Evolutionary conservation across 2,329 filamentous ascomycete species (phyloP), one percentile per base, ranked within the genome.

Genomic region (Colletotrichum sp.): DNA sequence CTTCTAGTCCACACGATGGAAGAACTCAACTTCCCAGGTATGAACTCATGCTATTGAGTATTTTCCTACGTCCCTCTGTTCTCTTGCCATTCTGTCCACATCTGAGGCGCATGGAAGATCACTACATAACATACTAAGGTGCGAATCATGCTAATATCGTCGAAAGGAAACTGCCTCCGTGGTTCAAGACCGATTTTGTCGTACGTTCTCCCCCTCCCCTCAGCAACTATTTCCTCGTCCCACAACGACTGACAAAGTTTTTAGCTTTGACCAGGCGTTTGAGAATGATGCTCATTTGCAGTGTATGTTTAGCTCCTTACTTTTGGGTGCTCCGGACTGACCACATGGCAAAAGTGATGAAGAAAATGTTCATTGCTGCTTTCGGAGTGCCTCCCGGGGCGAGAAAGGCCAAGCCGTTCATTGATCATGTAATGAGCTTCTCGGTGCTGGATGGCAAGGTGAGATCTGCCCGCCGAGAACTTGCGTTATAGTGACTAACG

Each of bases 381-480:
- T 99, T 99, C 83, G 96, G 96, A 76, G 97, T 99, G 1, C 97
- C 97, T 3, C 94, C 96, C 81, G 94, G 93, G 27, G 94, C 96
- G 29, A 91, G 95, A 80, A 98, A 98, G 82, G 94, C 95, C 76
- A 99, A 99, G 87, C 97, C 97, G 5, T 99, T 99, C 82, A 90
- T 99, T 78, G 97, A 99, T 84, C 96, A 97, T 81, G 95, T 99
- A 78, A 96, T 99, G 91, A 93, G 93, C 74, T 98, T 99, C 84
- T 98, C 94, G 75, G 88, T 98, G 36, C 95, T 95, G 5, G 96
- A 98, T 82, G 95, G 95, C 82, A 98, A 98, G 88, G 27, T 68
- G n/a, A 52, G 44, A 22, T 52, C 11, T 52, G 44, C n/a, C n/a
- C 44, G 44, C 9, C n/a, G 3, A 52, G n/a, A 13, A 52, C 44